Evolutionary conservation across 2,329 filamentous ascomycete genomes (phyloP), one percentile per base, ranked within the genome.

Genomic region (Zasmidium angulare): DNA sequence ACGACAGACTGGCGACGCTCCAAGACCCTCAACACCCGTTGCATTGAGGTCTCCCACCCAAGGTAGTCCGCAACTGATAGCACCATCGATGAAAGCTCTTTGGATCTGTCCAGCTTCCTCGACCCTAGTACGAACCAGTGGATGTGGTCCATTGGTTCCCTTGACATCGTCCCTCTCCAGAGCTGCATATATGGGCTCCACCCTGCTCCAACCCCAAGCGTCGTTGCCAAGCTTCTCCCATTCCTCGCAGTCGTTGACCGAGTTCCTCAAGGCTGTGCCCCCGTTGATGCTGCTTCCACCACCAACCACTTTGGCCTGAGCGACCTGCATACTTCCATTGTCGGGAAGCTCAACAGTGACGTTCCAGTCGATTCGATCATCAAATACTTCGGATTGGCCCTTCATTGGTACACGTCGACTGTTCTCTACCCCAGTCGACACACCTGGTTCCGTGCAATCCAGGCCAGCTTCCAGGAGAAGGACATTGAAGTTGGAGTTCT

Each of bases 211-310:
- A 0, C 78, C 76, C 85, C 85, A 88, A 1, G 83, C 85, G 1
- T 64, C 57, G 63, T 87, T 87, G 0, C 85, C 85, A 10, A 88
- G 71, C 26, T 75, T 71, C 50, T 79, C 80, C 85, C 85, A 88
- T 0, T 77, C 78, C 69, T 87, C 80, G 49, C 83, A 82, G 48
- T 85, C 82, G 36, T 75, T 75, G 36, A 67, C 72, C 51, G 74
- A 76, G 6, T 77, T 81, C 29, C 81, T 76, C 55, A 70, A 69
- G 60, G 65, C 73, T 19, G 71, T 66, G 61, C 72, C 69, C 22
- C 66, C 69, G 51, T 75, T 74, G 55, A 75, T 67, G 10, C 71
- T 65, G 22, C 69, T 74, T 17, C 69, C 66, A 20, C 56, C 56
- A 17, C 56, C 52, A 19, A 55, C 56, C 43, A 59, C 26, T 36